Percentiles rank a stretch among this genome's conserved stretches.
phyloP scores from a whole-genome alignment of 176 grass and related monocot species.

The Alopecurus myosuroides region DNA sequence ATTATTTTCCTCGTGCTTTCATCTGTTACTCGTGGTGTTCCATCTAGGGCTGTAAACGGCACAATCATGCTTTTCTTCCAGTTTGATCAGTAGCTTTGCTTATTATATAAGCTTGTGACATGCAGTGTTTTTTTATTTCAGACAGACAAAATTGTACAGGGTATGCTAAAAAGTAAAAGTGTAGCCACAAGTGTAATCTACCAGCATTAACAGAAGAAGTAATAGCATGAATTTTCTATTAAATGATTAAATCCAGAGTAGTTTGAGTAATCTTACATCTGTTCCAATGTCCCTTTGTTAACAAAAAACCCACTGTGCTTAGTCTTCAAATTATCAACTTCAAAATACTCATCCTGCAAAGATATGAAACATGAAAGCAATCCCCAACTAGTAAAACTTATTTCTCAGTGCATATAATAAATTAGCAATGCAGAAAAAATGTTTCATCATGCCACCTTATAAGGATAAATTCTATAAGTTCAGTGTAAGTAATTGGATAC shows the following conservation, averaged over 20 bases:
- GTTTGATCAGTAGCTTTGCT: not conserved
- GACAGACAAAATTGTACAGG: not conserved
- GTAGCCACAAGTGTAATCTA: not conserved
- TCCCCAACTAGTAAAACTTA: not conserved
- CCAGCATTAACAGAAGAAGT: not conserved
- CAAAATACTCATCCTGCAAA: constrained; percentile 98
- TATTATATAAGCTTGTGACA: not conserved
- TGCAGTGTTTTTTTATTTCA: not conserved
- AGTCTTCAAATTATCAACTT: constrained; percentile 96
- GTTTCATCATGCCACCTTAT: not conserved
- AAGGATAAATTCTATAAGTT: not conserved
- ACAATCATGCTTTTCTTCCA: not conserved
- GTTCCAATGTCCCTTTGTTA: constrained; percentile 97
- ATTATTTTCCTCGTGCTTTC: not conserved
- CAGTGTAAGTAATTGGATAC: not conserved
- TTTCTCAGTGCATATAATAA: not conserved
- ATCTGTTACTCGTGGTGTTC: not conserved
- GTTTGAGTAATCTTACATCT: constrained; percentile 71
- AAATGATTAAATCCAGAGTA: constrained; percentile 22
- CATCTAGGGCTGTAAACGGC: not conserved
- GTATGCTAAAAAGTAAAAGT: not conserved
- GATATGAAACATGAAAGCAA: constrained; percentile 33
- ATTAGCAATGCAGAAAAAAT: not conserved
- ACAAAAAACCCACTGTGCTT: constrained; percentile 99
- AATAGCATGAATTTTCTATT: constrained; percentile 6